phyloP scores from a whole-genome alignment of 495 filamentous ascomycete genomes.

The Filosporella fistucella region DNA sequence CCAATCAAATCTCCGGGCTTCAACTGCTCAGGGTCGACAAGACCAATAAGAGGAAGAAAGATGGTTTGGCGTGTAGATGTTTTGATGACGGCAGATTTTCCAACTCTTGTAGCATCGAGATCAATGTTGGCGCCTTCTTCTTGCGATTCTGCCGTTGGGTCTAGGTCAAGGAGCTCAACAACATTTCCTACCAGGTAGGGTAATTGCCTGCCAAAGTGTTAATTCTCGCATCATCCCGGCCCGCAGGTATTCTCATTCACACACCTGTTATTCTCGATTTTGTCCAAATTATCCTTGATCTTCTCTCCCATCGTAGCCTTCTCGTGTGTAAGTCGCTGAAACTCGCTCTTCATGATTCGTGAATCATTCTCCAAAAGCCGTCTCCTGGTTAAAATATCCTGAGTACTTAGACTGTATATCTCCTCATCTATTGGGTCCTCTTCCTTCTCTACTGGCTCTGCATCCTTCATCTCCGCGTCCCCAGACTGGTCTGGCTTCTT shows the following conservation, averaged over 20 bases:
- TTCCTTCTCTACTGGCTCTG: constrained; percentile 64
- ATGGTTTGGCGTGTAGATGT: constrained; percentile 99
- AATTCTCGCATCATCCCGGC: constrained; percentile 10
- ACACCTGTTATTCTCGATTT: constrained; percentile 98
- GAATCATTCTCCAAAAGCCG: constrained; percentile 94
- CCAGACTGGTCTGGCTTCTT: constrained; percentile 61
- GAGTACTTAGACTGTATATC: constrained; percentile 83
- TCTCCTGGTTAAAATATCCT: constrained; percentile 84
- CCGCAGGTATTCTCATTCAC: constrained; percentile 17
- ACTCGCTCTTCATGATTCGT: constrained; percentile 98
- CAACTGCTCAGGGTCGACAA: constrained; percentile 89
- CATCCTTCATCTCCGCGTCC: constrained; percentile 89
- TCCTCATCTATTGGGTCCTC: constrained; percentile 86
- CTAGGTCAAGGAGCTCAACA: constrained; percentile 92
- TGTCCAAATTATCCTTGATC: constrained; percentile 97
- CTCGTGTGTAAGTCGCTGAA: constrained; percentile 89
- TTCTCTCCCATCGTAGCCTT: constrained; percentile 93
- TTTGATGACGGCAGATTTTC: constrained; percentile 99
- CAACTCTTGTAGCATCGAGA: constrained; percentile 91
- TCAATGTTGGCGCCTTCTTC: constrained; percentile 99
- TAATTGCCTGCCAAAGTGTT: constrained; percentile 63
- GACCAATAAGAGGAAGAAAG: constrained; percentile 94
- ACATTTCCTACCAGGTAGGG: constrained; percentile 98
- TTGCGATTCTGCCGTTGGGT: constrained; percentile 90
- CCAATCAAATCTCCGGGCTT: constrained; percentile 96